Percentiles rank a stretch among this genome's conserved stretches.
These are phyloP conservation scores for Kalanchoe fedtschenkoi DNA, from an alignment of 164 flowering plant genomes.

Conservation along the genomic window DNA sequence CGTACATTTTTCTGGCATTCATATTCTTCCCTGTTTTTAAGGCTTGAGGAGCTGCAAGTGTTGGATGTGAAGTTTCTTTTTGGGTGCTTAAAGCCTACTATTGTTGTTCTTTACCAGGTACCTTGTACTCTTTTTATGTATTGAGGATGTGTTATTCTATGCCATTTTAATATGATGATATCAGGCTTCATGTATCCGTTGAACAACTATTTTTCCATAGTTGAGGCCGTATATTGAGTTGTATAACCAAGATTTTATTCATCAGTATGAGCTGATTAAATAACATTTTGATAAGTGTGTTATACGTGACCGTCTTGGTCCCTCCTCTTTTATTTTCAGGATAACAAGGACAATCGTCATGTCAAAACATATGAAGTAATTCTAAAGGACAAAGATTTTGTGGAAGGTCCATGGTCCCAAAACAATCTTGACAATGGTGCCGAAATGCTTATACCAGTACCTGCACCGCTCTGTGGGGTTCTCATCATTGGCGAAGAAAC, in stretches of 20 bases:
- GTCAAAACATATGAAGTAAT: slow-evolving; percentile 91
- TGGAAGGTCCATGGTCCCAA: slow-evolving; percentile 96
- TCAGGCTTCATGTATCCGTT: not conserved
- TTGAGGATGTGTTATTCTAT: not conserved
- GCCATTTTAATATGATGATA: not conserved
- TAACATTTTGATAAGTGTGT: not conserved
- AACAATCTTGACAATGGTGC: slow-evolving; percentile 98
- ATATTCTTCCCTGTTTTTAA: slow-evolving; percentile 19
- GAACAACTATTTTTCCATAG: too few relatives aligned
- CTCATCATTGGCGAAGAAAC: slow-evolving; percentile 97
- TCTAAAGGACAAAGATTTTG: slow-evolving; percentile 89
- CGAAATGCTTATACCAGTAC: slow-evolving; percentile 82
- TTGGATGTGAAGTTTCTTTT: slow-evolving; percentile 92
- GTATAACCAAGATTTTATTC: not conserved
- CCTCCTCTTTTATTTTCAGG: slow-evolving; percentile 33
- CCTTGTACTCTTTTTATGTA: not conserved
- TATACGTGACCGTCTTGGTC: not conserved
- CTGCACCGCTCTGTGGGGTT: slow-evolving; percentile 93
- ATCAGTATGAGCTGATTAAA: not conserved
- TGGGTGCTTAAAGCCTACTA: slow-evolving; percentile 91
- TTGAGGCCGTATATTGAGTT: not conserved
- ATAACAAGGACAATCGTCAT: slow-evolving; percentile 95
- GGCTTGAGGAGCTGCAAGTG: slow-evolving; percentile 99
- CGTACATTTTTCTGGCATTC: not conserved
- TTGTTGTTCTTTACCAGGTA: slow-evolving; percentile 98